A percentile compares a stretch with the other conserved stretches of the same genome.
phyloP scores from a whole-genome alignment of 78 protist genomes.

The Salpingoeca rosetta region DNA sequence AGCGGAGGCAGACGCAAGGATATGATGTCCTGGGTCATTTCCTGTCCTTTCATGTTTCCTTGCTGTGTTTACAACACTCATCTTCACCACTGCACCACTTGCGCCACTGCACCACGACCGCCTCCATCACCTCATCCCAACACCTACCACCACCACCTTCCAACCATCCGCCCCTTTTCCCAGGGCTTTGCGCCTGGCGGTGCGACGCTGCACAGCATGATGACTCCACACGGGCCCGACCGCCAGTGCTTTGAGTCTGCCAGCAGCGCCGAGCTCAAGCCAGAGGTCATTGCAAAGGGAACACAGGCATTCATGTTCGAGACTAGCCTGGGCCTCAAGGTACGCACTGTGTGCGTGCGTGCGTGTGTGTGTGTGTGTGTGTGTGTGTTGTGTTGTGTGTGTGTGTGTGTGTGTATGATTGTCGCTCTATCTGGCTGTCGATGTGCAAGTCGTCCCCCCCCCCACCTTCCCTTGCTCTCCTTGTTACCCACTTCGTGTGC shows the following conservation, averaged over 20 bases:
- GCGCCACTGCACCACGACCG: too few species aligned
- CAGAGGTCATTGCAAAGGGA: conserved; percentile 23
- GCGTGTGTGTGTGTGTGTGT: too few species aligned
- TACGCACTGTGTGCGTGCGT: too few species aligned
- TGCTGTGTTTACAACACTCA: background rate
- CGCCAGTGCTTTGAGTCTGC: conserved; percentile 53
- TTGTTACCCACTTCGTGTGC: background rate
- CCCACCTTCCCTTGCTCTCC: background rate
- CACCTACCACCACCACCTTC: too few species aligned
- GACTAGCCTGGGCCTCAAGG: background rate
- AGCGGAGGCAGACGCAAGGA: background rate
- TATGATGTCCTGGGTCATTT: background rate
- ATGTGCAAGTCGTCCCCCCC: too few species aligned
- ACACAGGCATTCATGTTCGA: conserved; percentile 43
- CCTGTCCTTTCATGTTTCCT: background rate
- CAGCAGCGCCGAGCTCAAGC: conserved; percentile 24
- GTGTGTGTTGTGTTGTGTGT: too few species aligned
- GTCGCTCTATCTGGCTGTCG: too few species aligned
- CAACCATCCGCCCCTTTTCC: too few species aligned
- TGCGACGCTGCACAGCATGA: conserved; percentile 59
- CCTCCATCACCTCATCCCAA: too few species aligned
- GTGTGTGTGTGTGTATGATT: too few species aligned
- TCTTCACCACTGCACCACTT: too few species aligned
- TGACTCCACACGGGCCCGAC: conserved; percentile 94
- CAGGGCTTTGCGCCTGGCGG: conserved; percentile 57